These are phyloP conservation scores for Breynia disticha DNA, from an alignment of 441 rosid genomes.

Conservation along the genomic window DNA sequence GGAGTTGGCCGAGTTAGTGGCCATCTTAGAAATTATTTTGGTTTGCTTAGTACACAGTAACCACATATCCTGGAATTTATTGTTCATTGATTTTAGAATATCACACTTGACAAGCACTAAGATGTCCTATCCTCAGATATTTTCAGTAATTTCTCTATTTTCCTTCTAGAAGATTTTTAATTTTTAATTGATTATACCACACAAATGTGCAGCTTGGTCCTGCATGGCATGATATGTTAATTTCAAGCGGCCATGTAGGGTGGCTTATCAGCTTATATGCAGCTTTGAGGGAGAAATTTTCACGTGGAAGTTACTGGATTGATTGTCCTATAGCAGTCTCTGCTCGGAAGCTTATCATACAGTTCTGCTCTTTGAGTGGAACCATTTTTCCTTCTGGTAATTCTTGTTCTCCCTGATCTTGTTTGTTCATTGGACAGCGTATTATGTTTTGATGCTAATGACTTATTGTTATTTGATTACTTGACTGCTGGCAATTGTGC, in stretches of 20 bases:
- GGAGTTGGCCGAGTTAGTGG: background rate
- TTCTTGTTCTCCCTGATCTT: slow-evolving; percentile 9
- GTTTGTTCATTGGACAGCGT: no score
- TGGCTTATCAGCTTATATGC: slow-evolving; percentile 78
- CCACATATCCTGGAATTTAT: background rate
- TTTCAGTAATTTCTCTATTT: background rate
- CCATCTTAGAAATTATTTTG: background rate
- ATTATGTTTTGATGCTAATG: no score
- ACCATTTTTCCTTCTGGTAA: slow-evolving; percentile 68
- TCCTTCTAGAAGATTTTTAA: slow-evolving; percentile 5
- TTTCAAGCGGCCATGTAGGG: slow-evolving; percentile 79
- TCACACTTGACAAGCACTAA: background rate
- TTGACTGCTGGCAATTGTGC: no score
- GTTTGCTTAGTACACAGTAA: background rate
- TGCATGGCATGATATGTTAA: slow-evolving; percentile 78
- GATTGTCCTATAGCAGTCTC: slow-evolving; percentile 95
- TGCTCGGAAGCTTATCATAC: slow-evolving; percentile 89
- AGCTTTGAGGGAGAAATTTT: slow-evolving; percentile 72
- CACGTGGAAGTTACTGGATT: slow-evolving; percentile 64
- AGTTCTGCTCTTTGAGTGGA: slow-evolving; percentile 83
- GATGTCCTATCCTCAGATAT: background rate
- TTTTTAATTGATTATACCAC: slow-evolving; percentile 10
- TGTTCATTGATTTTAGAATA: background rate
- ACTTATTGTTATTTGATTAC: no score
- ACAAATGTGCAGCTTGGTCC: slow-evolving; percentile 80